Evolutionary conservation across 176 grass and related monocot species (phyloP), one percentile per base, ranked within the genome.

Genomic region (Phoenix dactylifera): DNA sequence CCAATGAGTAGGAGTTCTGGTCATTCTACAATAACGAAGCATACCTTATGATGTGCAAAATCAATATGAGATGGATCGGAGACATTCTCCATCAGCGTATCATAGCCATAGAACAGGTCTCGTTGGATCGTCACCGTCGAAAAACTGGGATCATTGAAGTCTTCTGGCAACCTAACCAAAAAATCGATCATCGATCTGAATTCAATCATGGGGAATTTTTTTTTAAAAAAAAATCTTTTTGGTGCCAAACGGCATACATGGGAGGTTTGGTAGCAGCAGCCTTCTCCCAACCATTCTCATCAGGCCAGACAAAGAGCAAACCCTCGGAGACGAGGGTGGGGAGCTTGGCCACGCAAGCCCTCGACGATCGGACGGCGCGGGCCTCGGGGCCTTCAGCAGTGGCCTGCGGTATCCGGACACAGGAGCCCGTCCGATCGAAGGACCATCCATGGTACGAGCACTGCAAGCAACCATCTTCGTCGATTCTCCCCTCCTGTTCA

Each of bases 381-480:
- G 81, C 72, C 65, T 97, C 92, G 12, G 49, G 81, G 22, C 87
- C 84, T 3, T 97, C 87, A 3, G 72, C 4, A 48, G 82, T 54
- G 5, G 92, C 92, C 81, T 97, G 87, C 50, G 92, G 92, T 73
- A 97, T 97, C 73, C 22, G 74, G 26, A 75, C 81, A 70, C 92
- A 97, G 54, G 84, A 77, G 12, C 92, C 87, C 12, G 78, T 62
- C 54, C 87, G 81, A 25, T 84, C 74, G 24, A 97, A 97, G 22
- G 92, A 85, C 92, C 92, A 97, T 5, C 92, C 92, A 7, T 97
- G 92, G 57, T 97, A 97, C 17, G 87, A 97, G 62, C 87, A 97
- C 81, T 97, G 87, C 84, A 97, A 72, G 78, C 84, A 88, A 35
- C 93, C 93, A 16, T 68, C 91, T 56, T 97, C 93, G 56, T 97